Conservation (phyloP, 345 rosid species). For the Bruguiera parviflora region DNA sequence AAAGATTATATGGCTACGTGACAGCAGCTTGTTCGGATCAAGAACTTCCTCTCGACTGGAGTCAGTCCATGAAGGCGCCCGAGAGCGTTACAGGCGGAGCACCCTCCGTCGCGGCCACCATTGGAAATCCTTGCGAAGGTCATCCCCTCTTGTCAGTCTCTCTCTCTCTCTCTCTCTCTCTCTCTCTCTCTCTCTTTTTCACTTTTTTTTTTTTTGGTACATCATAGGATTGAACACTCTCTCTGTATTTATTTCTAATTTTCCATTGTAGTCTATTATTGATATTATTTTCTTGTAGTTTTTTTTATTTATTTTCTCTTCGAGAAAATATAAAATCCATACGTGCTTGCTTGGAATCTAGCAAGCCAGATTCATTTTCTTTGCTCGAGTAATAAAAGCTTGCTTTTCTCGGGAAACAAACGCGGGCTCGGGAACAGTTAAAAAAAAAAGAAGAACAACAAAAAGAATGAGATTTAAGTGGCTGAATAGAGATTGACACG, state of each 20-base stretch:
- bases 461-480: not conserved
- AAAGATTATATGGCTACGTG: too few relatives aligned
- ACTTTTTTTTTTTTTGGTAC: not conserved
- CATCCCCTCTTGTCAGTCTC: slow-evolving; percentile 6
- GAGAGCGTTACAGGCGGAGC: slow-evolving; percentile 36
- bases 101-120: slow-evolving; percentile 13
- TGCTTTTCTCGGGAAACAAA: slow-evolving; percentile 14
- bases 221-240: not conserved
- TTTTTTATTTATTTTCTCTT: not conserved
- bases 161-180: not conserved
- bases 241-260: not conserved
- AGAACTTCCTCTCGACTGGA: too few relatives aligned
- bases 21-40: too few relatives aligned
- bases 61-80: slow-evolving; percentile 39
- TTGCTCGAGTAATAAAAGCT: too few relatives aligned
- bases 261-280: too few relatives aligned
- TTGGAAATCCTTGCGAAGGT: slow-evolving; percentile 39
- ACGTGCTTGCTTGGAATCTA: not conserved
- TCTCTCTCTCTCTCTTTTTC: not conserved
- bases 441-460: not conserved
- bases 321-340: too few relatives aligned
- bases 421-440: not conserved
- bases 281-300: slow-evolving; percentile 12
- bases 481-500: slow-evolving; percentile 1
- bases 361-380: too few relatives aligned